Conservation (phyloP, 768 basidiomycete genomes). For the Suillus variegatus region DNA sequence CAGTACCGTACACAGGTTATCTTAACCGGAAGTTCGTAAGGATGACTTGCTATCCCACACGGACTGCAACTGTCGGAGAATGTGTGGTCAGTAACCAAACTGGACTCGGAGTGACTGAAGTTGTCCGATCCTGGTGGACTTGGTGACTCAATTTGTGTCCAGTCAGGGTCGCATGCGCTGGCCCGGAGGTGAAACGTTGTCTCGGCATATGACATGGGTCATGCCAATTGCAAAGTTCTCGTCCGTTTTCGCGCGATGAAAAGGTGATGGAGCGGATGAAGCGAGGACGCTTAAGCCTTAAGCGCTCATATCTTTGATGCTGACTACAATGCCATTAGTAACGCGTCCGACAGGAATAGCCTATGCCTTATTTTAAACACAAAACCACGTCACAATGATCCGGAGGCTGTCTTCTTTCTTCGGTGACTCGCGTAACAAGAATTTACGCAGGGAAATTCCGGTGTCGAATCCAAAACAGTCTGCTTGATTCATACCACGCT, state of each 20-base stretch:
- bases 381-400: neutral
- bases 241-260: conserved; percentile 1
- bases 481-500: no score
- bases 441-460: no score
- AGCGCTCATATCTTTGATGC: neutral
- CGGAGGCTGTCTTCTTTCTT: no score
- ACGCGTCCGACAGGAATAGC: neutral
- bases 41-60: neutral
- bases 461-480: no score
- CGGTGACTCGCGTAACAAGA: no score
- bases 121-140: neutral
- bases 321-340: neutral
- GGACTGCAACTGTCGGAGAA: neutral
- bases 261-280: neutral
- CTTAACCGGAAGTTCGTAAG: no score
- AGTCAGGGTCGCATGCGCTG: neutral
- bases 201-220: no score
- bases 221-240: neutral
- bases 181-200: neutral
- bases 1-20: no score
- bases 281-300: no score
- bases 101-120: neutral
- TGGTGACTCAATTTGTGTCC: neutral
- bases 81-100: neutral
- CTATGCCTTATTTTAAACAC: no score